Percentiles rank a stretch among this genome's conserved stretches.
These are phyloP conservation scores for Parafenestella ontariensis DNA, from an alignment of 2,329 filamentous ascomycete genomes.

Conservation along the genomic window DNA sequence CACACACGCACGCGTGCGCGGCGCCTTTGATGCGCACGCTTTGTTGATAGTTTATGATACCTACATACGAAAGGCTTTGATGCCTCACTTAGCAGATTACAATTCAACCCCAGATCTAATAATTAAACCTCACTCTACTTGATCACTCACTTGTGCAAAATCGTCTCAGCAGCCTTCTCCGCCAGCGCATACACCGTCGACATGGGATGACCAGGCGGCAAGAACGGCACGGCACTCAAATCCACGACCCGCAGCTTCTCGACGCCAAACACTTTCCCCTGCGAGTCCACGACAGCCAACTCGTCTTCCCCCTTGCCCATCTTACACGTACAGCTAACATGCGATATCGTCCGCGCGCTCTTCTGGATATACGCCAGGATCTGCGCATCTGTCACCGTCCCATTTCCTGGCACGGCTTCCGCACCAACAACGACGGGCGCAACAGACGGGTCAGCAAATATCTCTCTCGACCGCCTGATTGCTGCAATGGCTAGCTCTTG, in stretches of 20 bases:
- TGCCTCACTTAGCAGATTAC: background rate
- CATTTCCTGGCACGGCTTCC: constrained; percentile 31
- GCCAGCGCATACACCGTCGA: constrained; percentile 35
- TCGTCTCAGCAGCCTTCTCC: constrained; percentile 38
- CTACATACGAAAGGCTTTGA: background rate
- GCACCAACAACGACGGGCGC: constrained; percentile 16
- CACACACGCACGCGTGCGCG: no score
- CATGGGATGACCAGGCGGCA: constrained; percentile 47
- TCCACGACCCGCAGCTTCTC: constrained; percentile 43
- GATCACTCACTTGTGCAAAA: constrained; percentile 12
- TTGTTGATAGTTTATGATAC: background rate
- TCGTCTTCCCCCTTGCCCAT: constrained; percentile 38
- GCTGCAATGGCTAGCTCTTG: constrained; percentile 38
- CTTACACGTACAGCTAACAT: constrained; percentile 35
- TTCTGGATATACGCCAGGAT: constrained; percentile 24
- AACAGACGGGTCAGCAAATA: constrained; percentile 20
- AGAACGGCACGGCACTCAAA: constrained; percentile 40
- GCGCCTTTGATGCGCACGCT: background rate
- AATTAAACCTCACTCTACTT: background rate
- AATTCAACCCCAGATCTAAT: background rate
- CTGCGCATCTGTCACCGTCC: constrained; percentile 24
- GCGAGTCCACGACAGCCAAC: constrained; percentile 44
- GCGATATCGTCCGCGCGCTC: constrained; percentile 21
- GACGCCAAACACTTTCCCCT: constrained; percentile 41
- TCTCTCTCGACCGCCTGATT: constrained; percentile 34